Evolutionary conservation across 306 rosid species (phyloP), one percentile per base, ranked within the genome.

Genomic region (Prunus kanzakura): DNA sequence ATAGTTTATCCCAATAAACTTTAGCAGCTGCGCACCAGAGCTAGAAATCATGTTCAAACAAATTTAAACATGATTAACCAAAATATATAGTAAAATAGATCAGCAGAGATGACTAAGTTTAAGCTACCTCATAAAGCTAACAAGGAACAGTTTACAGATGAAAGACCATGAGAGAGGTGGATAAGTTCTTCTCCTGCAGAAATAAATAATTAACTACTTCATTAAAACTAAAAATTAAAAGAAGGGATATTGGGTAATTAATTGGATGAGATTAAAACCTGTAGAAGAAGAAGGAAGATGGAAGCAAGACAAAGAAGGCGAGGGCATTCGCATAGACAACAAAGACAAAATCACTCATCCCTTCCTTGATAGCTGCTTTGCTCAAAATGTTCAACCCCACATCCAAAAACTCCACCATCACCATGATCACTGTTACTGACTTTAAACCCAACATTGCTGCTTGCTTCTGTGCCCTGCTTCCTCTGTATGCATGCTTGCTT

Each of bases 331-430:
- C 73, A 56, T 84, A 88, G 0, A 79, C 46, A 8, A 54, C 4
- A 78, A 68, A 88, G 2, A 88, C 83, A 30, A 8, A 84, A 49
- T 73, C 45, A 27, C 86, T 84, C 88, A 82, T 80, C 41, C 87
- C 87, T 18, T 46, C 67, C 1, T 55, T 45, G 55, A 47, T 78
- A 1, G 86, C 88, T 14, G 83, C 51, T 27, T 88, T 86, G 23
- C 78, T 6, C 2, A 82, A 29, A 22, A 84, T 88, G 82, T 78
- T 80, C 55, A 66, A 30, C 0, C 90, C 80, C 6, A 73, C 76
- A 12, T 88, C 88, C 23, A 78, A 27, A 50, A 74, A 67, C 43
- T 71, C 85, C 45, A 2, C 12, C n/a, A 32, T 68, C 74, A 88
- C 73, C 91, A 85, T 81, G 4, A 71, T 71, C n/a, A 69, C 20